Evolutionary conservation across 2,329 filamentous ascomycete genomes (phyloP), one percentile per base, ranked within the genome.

Genomic region (Fusarium protoensiforme): DNA sequence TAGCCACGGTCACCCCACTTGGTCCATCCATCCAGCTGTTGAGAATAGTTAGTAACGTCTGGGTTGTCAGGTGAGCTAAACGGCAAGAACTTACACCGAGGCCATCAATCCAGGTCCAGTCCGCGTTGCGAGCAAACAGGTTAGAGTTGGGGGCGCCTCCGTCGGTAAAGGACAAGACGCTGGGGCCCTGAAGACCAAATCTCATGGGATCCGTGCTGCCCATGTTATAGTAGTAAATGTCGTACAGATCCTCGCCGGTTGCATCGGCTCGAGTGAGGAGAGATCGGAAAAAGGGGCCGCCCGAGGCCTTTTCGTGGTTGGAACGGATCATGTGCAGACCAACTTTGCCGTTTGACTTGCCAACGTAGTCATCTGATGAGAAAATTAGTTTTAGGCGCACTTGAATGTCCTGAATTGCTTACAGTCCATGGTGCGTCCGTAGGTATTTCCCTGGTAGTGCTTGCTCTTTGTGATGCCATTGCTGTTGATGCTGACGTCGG

Each of bases 161-260:
- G 35, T 81, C 79, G 7, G 83, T 84, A 65, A 85, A 84, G 6
- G 81, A 74, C 2, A 85, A 74, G 11, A 84, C 79, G 10, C 80
- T 82, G 1, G 83, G 83, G 7, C 83, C 83, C 61, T 84, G 83
- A 2, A 85, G 79, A 39, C 83, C 83, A 46, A 83, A 80, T 53
- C 83, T 79, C 79, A 84, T 81, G 5, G 80, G 74, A 63, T 85
- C 83, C 2, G 82, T 84, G 68, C 83, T 82, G 0, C 83, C 83
- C 83, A 84, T 84, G 69, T 81, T 83, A 75, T 84, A 85, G 65
- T 84, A 81, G 56, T 84, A 83, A 64, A 84, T 84, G 27, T 84
- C 83, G 68, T 84, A 84, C 18, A 85, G 74, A 63, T 85, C 83
- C 18, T 82, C 81, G 13, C 81, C 82, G 20, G 75, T 78, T 13